Conservation (phyloP, 2,329 filamentous ascomycete genomes). For the Blastomyces emzantsi region DNA sequence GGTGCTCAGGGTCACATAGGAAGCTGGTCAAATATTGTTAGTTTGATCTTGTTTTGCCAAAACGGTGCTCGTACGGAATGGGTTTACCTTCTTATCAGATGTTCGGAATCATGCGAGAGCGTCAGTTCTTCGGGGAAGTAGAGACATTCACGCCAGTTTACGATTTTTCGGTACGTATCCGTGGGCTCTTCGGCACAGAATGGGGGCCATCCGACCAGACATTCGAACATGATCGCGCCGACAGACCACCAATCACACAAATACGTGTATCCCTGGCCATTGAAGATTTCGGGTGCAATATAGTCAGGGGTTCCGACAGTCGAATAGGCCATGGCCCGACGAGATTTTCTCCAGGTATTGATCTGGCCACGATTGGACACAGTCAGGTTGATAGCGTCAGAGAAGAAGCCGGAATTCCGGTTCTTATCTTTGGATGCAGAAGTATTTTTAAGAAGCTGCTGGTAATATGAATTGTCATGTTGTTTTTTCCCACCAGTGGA, state of each 20-base stretch:
- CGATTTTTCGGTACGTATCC: conserved; percentile 98
- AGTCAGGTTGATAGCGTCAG: conserved; percentile 92
- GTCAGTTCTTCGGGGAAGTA: conserved; percentile 96
- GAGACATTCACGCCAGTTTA: conserved; percentile 92
- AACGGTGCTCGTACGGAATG: conserved; percentile 17
- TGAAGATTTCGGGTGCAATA: conserved; percentile 97
- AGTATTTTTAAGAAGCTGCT: conserved; percentile 79
- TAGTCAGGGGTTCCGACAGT: conserved; percentile 98
- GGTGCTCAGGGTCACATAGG: conserved; percentile 87
- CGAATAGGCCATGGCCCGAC: conserved; percentile 92
- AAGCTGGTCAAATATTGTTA: conserved; percentile 48
- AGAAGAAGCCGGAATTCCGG: conserved; percentile 82
- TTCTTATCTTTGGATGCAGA: conserved; percentile 63
- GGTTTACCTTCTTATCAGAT: conserved; percentile 73
- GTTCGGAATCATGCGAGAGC: conserved; percentile 78
- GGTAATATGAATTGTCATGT: conserved; percentile 97
- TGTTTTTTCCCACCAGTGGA: conserved; percentile 97
- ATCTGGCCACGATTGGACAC: conserved; percentile 97
- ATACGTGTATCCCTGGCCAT: conserved; percentile 89
- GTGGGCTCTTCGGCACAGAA: conserved; percentile 98
- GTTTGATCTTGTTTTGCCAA: conserved; percentile 4
- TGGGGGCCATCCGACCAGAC: conserved; percentile 94
- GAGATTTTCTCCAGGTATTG: conserved; percentile 96
- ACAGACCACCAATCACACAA: conserved; percentile 99
- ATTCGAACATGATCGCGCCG: conserved; percentile 99